Conservation (phyloP, 441 rosid genomes). For the Adansonia gregorii region DNA sequence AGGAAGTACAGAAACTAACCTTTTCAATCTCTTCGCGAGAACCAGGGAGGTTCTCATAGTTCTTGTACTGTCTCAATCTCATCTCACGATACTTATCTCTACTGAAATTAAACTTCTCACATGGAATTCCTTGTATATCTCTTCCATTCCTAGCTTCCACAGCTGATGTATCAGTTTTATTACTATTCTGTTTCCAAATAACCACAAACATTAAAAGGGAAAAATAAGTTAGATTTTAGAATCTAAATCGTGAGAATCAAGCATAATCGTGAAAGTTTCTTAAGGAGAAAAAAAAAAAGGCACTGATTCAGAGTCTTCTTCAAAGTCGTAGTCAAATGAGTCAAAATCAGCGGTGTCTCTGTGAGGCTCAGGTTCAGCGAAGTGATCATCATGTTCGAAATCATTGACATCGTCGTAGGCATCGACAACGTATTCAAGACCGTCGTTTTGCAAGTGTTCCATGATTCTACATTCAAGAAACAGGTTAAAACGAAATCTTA, state of each 20-base stretch:
- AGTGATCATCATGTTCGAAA: slow-evolving; percentile 45
- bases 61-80: slow-evolving; percentile 75
- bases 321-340: slow-evolving; percentile 59
- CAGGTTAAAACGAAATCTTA: too few relatives aligned
- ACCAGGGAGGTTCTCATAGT: slow-evolving; percentile 66
- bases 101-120: slow-evolving; percentile 77
- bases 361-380: slow-evolving; percentile 40
- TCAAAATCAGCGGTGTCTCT: slow-evolving; percentile 30
- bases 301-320: slow-evolving; percentile 57
- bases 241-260: not conserved
- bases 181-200: slow-evolving; percentile 43
- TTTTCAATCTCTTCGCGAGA: slow-evolving; percentile 54
- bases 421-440: slow-evolving; percentile 56
- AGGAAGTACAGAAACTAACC: slow-evolving; percentile 40
- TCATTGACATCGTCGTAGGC: slow-evolving; percentile 50
- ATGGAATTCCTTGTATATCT: slow-evolving; percentile 92
- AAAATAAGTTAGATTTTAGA: not conserved
- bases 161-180: slow-evolving; percentile 75
- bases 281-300: too few relatives aligned
- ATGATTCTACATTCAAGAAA: slow-evolving; percentile 38
- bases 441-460: slow-evolving; percentile 64
- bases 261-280: not conserved
- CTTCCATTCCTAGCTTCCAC: slow-evolving; percentile 80
- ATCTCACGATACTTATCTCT: slow-evolving; percentile 73
- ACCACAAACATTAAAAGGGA: not conserved